These are phyloP conservation scores for Marsdenia floribunda DNA, from an alignment of 257 asterid genomes.

Conservation along the genomic window DNA sequence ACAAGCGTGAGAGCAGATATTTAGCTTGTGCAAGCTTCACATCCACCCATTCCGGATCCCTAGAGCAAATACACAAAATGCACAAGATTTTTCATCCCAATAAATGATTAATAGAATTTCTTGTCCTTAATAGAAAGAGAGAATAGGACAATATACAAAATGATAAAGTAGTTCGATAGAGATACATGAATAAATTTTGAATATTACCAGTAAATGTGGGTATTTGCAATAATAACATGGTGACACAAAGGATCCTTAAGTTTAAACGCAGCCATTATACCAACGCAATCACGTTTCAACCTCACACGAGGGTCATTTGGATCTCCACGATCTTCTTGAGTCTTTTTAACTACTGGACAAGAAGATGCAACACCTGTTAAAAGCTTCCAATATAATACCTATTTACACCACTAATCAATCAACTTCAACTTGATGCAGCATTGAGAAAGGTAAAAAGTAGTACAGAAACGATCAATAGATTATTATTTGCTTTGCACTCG, in stretches of 20 bases:
- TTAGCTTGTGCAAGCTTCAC: constrained; percentile 85
- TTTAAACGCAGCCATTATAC: constrained; percentile 79
- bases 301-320: constrained; percentile 74
- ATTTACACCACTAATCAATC: not conserved
- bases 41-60: constrained; percentile 92
- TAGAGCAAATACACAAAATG: constrained; percentile 18
- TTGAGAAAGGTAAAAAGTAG: not conserved
- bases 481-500: no score
- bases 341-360: constrained; percentile 33
- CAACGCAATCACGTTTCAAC: constrained; percentile 87
- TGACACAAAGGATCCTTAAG: constrained; percentile 65
- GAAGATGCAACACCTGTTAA: constrained; percentile 20
- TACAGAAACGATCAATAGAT: not conserved
- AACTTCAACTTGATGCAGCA: not conserved
- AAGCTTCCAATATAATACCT: not conserved
- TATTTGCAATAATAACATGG: constrained; percentile 58
- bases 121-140: not conserved
- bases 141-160: not conserved
- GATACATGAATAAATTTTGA: no score
- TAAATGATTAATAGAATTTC: not conserved
- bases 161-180: no score
- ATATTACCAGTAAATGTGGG: constrained; percentile 76
- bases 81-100: not conserved
- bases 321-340: constrained; percentile 48
- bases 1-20: constrained; percentile 72